Conservation (phyloP, 140 eudicot genomes). For the Artemisia princeps region DNA sequence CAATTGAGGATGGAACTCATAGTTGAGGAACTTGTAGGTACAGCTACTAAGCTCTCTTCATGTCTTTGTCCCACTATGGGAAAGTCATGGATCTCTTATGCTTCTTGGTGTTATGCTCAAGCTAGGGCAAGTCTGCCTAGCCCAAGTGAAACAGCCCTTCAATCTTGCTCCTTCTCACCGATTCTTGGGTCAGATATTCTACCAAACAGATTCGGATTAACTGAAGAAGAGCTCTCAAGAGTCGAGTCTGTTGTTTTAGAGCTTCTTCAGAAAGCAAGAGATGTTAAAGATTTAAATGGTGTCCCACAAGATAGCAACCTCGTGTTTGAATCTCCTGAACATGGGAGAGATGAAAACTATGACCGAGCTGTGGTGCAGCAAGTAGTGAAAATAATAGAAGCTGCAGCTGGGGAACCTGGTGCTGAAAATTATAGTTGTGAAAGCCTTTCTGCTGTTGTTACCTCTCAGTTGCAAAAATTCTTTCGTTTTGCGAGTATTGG, state of each 20-base stretch:
- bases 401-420: conserved; percentile 80
- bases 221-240: conserved; percentile 56
- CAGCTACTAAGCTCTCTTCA: conserved; percentile 58
- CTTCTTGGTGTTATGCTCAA: conserved; percentile 89
- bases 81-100: conserved; percentile 89
- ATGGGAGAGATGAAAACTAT: conserved; percentile 31
- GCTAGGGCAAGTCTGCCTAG: conserved; percentile 51
- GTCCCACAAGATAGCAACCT: conserved; percentile 28
- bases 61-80: conserved; percentile 77
- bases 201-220: conserved; percentile 51
- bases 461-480: conserved; percentile 66
- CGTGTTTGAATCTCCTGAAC: conserved; percentile 28
- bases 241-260: conserved; percentile 39
- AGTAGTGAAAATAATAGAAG: conserved; percentile 62
- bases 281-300: conserved; percentile 25
- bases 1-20: conserved; percentile 30
- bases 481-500: conserved; percentile 36
- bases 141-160: conserved; percentile 38
- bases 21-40: conserved; percentile 76
- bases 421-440: conserved; percentile 49
- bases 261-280: conserved; percentile 37
- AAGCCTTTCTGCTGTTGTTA: conserved; percentile 52
- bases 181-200: conserved; percentile 52
- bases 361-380: conserved; percentile 40
- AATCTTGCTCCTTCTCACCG: conserved; percentile 67